Percentiles rank a stretch among this genome's conserved stretches.
Conservation (phyloP, 371 early-diverging fungal species). For the Paraphysoderma sedebokerense region DNA sequence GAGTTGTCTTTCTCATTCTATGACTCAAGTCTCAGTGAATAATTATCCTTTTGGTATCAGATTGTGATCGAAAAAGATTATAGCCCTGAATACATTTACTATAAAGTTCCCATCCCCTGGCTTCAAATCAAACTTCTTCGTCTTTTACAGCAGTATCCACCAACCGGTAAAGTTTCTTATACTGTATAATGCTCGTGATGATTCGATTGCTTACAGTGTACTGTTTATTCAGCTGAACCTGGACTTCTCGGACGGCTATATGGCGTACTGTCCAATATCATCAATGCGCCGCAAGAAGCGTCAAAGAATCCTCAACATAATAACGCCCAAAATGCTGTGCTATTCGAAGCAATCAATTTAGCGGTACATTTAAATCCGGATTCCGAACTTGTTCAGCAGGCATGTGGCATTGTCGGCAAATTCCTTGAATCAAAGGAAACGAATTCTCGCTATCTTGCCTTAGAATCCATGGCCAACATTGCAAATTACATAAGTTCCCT, state of each 20-base stretch:
- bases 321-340: slow-evolving; percentile 88
- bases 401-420: slow-evolving; percentile 58
- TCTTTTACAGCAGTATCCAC: slow-evolving; percentile 84
- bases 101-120: slow-evolving; percentile 95
- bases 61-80: slow-evolving; percentile 74
- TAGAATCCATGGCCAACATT: slow-evolving; percentile 93
- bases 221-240: slow-evolving; percentile 14
- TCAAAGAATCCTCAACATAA: slow-evolving; percentile 91
- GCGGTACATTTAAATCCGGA: slow-evolving; percentile 82
- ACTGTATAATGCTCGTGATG: not conserved
- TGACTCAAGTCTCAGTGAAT: not conserved
- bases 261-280: slow-evolving; percentile 50
- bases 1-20: slow-evolving; percentile 4
- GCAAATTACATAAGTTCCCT: slow-evolving; percentile 75
- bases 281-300: slow-evolving; percentile 63
- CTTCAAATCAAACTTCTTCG: slow-evolving; percentile 87
- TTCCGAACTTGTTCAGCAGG: slow-evolving; percentile 66
- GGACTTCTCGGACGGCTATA: slow-evolving; percentile 7
- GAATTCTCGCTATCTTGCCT: slow-evolving; percentile 81
- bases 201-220: slow-evolving; percentile 13
- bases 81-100: slow-evolving; percentile 76
- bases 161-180: slow-evolving; percentile 41
- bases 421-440: slow-evolving; percentile 88
- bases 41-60: slow-evolving; percentile 14
- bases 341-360: slow-evolving; percentile 91